A percentile compares a stretch with the other conserved stretches of the same genome.
Conservation (phyloP, 345 rosid genomes). For the Camelina sativa region DNA sequence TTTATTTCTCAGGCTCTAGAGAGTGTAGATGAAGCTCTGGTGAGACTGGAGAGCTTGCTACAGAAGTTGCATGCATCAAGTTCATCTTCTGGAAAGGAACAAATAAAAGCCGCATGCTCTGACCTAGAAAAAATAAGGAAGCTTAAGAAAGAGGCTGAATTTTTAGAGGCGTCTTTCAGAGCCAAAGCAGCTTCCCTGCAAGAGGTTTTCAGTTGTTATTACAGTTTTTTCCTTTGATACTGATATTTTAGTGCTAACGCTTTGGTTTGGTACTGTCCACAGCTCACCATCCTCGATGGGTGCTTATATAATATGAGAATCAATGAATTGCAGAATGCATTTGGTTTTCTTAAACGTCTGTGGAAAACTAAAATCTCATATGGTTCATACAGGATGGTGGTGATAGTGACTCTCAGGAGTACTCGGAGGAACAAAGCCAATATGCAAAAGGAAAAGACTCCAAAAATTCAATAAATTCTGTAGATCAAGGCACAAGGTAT, state of each 20-base stretch:
- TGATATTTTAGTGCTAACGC: background rate
- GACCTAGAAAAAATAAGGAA: constrained; percentile 95
- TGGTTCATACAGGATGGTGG: constrained; percentile 64
- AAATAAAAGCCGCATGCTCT: constrained; percentile 91
- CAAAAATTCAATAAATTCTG: constrained; percentile 40
- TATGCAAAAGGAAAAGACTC: constrained; percentile 51
- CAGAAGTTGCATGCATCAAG: constrained; percentile 76
- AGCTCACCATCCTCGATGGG: constrained; percentile 6
- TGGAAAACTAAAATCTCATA: constrained; percentile 34
- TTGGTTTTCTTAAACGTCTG: constrained; percentile 16
- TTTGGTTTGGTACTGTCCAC: constrained; percentile 22
- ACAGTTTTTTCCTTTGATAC: background rate
- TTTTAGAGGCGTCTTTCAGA: constrained; percentile 95
- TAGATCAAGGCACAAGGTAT: constrained; percentile 62
- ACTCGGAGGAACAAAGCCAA: constrained; percentile 51
- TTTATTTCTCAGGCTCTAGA: constrained; percentile 71
- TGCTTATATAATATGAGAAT: constrained; percentile 11
- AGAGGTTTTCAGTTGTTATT: constrained; percentile 57
- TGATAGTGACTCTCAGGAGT: constrained; percentile 52
- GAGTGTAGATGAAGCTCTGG: constrained; percentile 88
- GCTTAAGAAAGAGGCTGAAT: constrained; percentile 98
- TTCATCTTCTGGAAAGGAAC: constrained; percentile 82
- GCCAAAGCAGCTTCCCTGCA: constrained; percentile 88
- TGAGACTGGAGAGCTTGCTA: constrained; percentile 82
- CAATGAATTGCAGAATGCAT: constrained; percentile 13